phyloP scores from a whole-genome alignment of 352 stramenopile species.

The Aphanomyces astaci region DNA sequence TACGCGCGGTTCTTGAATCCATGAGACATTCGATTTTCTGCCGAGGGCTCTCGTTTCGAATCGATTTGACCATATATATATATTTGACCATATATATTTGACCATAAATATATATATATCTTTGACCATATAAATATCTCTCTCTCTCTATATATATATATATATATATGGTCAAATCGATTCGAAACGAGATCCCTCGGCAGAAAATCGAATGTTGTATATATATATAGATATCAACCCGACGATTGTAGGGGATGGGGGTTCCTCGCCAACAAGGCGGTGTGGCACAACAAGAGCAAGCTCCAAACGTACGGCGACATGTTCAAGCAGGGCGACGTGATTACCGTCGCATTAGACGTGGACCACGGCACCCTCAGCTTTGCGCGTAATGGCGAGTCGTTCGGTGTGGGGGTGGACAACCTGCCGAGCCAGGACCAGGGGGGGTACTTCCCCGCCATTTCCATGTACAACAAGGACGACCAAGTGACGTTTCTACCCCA shows the following conservation, averaged over 20 bases:
- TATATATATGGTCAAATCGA: no score
- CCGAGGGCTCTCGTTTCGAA: no score
- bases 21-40: no score
- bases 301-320: conserved; percentile 85
- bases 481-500: conserved; percentile 65
- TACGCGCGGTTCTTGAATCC: no score
- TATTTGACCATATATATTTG: no score
- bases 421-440: conserved; percentile 25
- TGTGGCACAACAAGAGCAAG: conserved; percentile 90
- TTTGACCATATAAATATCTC: no score
- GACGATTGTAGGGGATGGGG: conserved; percentile 81
- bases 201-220: no score
- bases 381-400: conserved; percentile 73
- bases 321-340: conserved; percentile 84
- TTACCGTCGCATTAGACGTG: conserved; percentile 81
- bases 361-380: conserved; percentile 75
- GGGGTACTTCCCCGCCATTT: conserved; percentile 73
- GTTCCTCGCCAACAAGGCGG: conserved; percentile 85
- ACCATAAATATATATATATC: no score
- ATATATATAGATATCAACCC: no score
- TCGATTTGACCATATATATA: background rate
- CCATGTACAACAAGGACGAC: conserved; percentile 90
- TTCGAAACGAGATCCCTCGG: no score
- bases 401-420: conserved; percentile 77
- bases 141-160: no score